These are phyloP conservation scores for Vairimorpha ceranae DNA, from an alignment of 371 early-diverging fungal genomes.

Conservation along the genomic window DNA sequence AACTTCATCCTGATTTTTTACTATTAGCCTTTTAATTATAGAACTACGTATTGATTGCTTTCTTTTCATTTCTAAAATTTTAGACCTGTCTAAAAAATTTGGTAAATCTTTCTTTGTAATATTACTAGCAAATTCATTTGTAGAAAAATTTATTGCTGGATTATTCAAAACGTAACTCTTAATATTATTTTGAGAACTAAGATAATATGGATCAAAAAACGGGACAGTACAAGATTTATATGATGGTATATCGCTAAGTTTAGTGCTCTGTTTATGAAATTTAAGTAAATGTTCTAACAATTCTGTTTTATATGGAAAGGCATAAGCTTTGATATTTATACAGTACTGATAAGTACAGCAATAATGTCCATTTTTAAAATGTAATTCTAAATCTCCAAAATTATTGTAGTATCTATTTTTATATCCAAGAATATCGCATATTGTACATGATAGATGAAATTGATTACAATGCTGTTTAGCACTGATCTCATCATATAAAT, in stretches of 20 bases:
- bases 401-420: constrained; percentile 57
- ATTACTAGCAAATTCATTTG: not conserved
- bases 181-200: constrained; percentile 3
- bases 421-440: constrained; percentile 58
- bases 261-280: constrained; percentile 32
- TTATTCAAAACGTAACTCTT: not conserved
- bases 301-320: constrained; percentile 61
- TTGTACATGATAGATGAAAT: constrained; percentile 55
- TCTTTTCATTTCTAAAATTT: constrained; percentile 16
- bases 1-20: constrained; percentile 28
- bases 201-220: constrained; percentile 21
- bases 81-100: constrained; percentile 46
- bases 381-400: constrained; percentile 57
- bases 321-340: constrained; percentile 54
- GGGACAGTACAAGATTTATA: constrained; percentile 4
- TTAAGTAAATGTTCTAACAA: constrained; percentile 48
- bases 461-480: constrained; percentile 56
- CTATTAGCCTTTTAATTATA: constrained; percentile 23
- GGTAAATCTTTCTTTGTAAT: constrained; percentile 23
- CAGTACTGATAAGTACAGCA: constrained; percentile 56
- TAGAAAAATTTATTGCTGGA: not conserved
- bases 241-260: constrained; percentile 26
- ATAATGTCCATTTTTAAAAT: constrained; percentile 58
- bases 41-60: constrained; percentile 17
- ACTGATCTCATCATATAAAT: constrained; percentile 52